Percentiles rank a stretch among this genome's conserved stretches.
Conservation (phyloP, 352 stramenopile genomes). For the Phytophthora fragariae region DNA sequence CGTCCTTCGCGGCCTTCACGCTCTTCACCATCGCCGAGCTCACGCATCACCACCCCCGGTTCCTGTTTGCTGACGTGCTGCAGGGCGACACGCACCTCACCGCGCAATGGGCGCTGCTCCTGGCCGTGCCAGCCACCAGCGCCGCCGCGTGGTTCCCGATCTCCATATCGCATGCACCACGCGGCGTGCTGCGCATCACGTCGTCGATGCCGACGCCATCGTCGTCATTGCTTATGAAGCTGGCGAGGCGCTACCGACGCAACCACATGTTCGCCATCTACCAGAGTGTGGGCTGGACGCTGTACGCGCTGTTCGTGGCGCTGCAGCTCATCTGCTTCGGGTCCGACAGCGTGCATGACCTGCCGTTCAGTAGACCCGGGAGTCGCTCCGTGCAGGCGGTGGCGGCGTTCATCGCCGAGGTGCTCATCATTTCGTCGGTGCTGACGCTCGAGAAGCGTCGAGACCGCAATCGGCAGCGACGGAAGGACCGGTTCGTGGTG, state of each 20-base stretch:
- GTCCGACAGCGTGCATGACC: slow-evolving; percentile 9
- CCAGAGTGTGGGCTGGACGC: slow-evolving; percentile 64
- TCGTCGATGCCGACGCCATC: slow-evolving; percentile 28
- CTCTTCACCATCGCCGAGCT: slow-evolving; percentile 67
- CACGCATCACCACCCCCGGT: slow-evolving; percentile 47
- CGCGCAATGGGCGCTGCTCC: slow-evolving; percentile 55
- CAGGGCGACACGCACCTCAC: slow-evolving; percentile 46
- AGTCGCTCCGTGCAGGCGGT: slow-evolving; percentile 65
- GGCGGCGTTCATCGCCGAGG: slow-evolving; percentile 73
- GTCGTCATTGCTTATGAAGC: slow-evolving; percentile 35
- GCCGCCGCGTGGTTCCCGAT: slow-evolving; percentile 63
- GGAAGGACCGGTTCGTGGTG: slow-evolving; percentile 64
- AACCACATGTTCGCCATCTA: slow-evolving; percentile 78
- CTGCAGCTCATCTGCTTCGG: slow-evolving; percentile 50
- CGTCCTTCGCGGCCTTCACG: slow-evolving; percentile 72
- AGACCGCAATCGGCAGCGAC: slow-evolving; percentile 42
- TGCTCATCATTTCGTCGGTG: slow-evolving; percentile 83
- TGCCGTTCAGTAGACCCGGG: slow-evolving; percentile 53
- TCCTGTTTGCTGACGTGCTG: slow-evolving; percentile 43
- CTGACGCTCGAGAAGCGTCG: slow-evolving; percentile 64
- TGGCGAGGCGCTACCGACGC: slow-evolving; percentile 40
- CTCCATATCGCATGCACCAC: slow-evolving; percentile 46
- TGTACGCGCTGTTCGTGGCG: slow-evolving; percentile 65
- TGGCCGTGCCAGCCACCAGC: slow-evolving; percentile 66
- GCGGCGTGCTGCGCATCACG: slow-evolving; percentile 44